A percentile compares a stretch with the other conserved stretches of the same genome.
These are phyloP conservation scores for Rhizoclosmatium sp. DNA, from an alignment of 192 early-diverging fungal genomes.

Conservation along the genomic window DNA sequence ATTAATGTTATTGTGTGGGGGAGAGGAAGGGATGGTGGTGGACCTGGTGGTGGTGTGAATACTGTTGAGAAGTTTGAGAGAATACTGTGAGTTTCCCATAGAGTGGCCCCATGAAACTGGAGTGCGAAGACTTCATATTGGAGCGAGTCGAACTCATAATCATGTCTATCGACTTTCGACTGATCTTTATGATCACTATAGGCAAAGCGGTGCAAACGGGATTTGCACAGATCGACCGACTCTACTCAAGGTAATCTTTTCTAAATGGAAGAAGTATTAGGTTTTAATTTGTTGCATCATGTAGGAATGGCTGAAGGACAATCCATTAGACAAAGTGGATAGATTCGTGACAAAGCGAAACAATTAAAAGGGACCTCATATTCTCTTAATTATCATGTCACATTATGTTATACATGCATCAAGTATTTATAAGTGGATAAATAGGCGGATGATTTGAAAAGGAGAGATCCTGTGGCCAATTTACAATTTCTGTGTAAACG, in stretches of 20 bases:
- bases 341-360: neutral
- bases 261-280: neutral
- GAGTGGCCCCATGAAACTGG: no score
- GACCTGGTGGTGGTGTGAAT: constrained; percentile 55
- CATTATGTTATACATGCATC: no score
- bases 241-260: constrained; percentile 29
- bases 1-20: constrained; percentile 55
- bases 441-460: no score
- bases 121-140: no score
- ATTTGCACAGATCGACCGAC: constrained; percentile 58
- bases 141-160: no score
- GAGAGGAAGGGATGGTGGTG: constrained; percentile 11
- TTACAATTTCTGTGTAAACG: no score
- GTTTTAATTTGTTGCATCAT: neutral
- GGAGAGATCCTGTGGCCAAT: no score
- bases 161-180: no score
- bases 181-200: neutral
- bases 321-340: constrained; percentile 27
- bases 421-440: no score
- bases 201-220: constrained; percentile 51
- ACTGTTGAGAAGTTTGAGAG: constrained; percentile 47
- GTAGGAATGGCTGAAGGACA: constrained; percentile 46
- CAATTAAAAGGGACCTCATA: neutral
- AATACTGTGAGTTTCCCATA: constrained; percentile 5
- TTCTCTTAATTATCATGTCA: no score